Conservation (phyloP, 163 green algal species). For the Coccomyxa subellipsoidea region DNA sequence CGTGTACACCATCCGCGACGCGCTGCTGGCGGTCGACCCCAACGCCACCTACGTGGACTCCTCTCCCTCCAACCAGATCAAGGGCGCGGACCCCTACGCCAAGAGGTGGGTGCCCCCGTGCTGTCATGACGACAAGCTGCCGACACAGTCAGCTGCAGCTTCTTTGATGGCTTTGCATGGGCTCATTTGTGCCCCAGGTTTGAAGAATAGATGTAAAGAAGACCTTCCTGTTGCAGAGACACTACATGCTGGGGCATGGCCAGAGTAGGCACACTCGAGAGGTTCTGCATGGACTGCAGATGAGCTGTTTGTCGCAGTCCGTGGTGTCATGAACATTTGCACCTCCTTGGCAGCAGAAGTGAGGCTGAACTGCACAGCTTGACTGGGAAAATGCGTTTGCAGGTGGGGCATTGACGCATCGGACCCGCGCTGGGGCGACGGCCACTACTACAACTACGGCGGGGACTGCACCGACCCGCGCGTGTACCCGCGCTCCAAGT, state of each 20-base stretch:
- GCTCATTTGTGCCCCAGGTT: no score
- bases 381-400: no score
- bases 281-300: background rate
- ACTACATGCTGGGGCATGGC: no score
- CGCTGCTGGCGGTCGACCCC: constrained; percentile 27
- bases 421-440: constrained; percentile 37
- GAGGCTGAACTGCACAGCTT: no score
- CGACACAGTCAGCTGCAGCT: no score
- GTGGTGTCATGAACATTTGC: no score
- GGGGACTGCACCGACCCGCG: constrained; percentile 29
- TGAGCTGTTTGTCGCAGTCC: background rate
- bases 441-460: constrained; percentile 61
- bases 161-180: no score
- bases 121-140: background rate
- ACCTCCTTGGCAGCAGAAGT: no score
- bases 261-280: no score
- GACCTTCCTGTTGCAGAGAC: no score
- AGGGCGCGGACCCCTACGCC: constrained; percentile 26
- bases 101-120: constrained; percentile 27
- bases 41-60: constrained; percentile 42
- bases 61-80: constrained; percentile 43
- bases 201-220: no score
- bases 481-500: constrained; percentile 53
- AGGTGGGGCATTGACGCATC: constrained; percentile 44
- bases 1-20: constrained; percentile 37